Conservation (phyloP, 345 rosid species). For the Gossypium sturtianum region DNA sequence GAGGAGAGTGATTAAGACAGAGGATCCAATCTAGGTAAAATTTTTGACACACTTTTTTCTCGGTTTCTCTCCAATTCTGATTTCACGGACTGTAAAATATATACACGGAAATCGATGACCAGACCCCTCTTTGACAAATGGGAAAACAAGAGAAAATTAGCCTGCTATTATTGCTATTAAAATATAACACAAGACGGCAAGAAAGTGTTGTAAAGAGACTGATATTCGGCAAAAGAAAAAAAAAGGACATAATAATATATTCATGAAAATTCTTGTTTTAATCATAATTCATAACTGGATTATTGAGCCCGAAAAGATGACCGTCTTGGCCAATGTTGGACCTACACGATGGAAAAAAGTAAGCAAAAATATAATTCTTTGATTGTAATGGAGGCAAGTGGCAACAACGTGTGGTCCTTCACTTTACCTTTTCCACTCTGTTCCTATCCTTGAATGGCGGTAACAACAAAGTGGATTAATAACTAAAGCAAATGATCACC, state of each 20-base stretch:
- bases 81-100: too few relatives aligned
- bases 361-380: background rate
- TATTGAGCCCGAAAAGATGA: background rate
- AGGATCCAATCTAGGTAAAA: too few relatives aligned
- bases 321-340: background rate
- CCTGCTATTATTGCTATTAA: too few relatives aligned
- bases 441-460: background rate
- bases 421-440: background rate
- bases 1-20: background rate
- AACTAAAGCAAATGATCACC: background rate
- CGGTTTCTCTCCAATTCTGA: too few relatives aligned
- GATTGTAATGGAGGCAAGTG: slow-evolving; percentile 4
- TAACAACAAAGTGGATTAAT: background rate
- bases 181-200: background rate
- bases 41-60: too few relatives aligned
- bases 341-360: background rate
- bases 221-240: background rate
- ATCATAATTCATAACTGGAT: background rate
- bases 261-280: background rate
- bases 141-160: too few relatives aligned
- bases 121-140: too few relatives aligned
- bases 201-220: background rate
- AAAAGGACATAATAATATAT: background rate
- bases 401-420: background rate
- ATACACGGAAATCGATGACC: too few relatives aligned